These are phyloP conservation scores for Speleostelium caveatum DNA, from an alignment of 78 protist genomes.

Conservation along the genomic window DNA sequence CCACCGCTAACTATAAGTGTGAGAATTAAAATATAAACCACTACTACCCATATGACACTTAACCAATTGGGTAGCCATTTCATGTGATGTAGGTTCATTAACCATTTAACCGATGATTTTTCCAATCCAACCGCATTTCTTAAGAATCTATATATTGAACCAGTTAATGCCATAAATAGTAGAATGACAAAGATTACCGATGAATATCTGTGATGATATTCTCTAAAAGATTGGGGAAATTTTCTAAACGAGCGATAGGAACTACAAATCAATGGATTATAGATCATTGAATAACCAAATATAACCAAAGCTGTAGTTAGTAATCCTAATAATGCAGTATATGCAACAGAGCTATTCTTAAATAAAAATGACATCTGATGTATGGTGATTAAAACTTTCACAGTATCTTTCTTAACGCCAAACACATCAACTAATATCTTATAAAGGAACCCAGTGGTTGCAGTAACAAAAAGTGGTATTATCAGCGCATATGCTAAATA, in stretches of 20 bases:
- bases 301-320: neutral
- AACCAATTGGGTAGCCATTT: slow-evolving; percentile 27
- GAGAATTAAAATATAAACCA: neutral
- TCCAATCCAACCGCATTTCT: slow-evolving; percentile 34
- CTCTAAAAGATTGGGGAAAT: slow-evolving; percentile 30
- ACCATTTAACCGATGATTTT: slow-evolving; percentile 12
- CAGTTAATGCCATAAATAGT: slow-evolving; percentile 36
- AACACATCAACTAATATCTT: neutral
- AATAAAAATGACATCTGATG: slow-evolving; percentile 71
- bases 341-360: slow-evolving; percentile 24
- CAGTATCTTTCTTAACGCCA: slow-evolving; percentile 15
- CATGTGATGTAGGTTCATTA: slow-evolving; percentile 38
- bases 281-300: slow-evolving; percentile 58
- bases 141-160: slow-evolving; percentile 41
- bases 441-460: slow-evolving; percentile 33
- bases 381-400: slow-evolving; percentile 19
- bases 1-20: slow-evolving; percentile 19
- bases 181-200: slow-evolving; percentile 16
- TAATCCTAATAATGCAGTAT: slow-evolving; percentile 1
- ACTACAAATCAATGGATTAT: slow-evolving; percentile 6
- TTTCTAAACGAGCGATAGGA: neutral
- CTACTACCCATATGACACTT: slow-evolving; percentile 17
- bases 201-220: slow-evolving; percentile 47
- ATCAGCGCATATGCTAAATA: slow-evolving; percentile 10
- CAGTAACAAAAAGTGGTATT: slow-evolving; percentile 33